Conservation (phyloP, 495 filamentous ascomycete species). For the Bombardia bombarda region DNA sequence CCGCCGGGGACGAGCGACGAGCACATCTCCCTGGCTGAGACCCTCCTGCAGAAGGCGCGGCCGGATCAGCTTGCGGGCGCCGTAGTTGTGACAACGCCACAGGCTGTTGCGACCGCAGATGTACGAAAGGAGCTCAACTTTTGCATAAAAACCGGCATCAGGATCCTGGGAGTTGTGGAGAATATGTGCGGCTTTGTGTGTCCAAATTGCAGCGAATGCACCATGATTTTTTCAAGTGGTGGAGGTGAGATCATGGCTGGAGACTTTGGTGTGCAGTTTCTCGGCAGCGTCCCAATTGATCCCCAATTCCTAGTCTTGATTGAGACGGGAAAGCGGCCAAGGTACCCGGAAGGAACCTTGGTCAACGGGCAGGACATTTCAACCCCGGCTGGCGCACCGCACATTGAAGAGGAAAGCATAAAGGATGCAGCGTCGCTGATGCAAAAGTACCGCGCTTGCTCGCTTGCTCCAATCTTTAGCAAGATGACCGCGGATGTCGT, state of each 20-base stretch:
- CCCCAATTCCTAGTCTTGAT: constrained; percentile 51
- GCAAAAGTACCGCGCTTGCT: constrained; percentile 71
- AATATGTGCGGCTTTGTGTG: constrained; percentile 98
- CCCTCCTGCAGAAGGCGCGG: constrained; percentile 56
- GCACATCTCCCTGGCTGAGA: constrained; percentile 90
- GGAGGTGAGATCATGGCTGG: constrained; percentile 85
- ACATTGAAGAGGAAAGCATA: constrained; percentile 3
- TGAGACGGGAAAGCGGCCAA: constrained; percentile 42
- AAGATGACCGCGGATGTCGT: constrained; percentile 40
- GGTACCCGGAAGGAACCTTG: constrained; percentile 40
- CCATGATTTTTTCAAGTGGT: constrained; percentile 83
- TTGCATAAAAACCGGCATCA: constrained; percentile 76
- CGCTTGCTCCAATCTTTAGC: constrained; percentile 65
- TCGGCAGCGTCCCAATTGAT: constrained; percentile 87
- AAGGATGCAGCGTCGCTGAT: constrained; percentile 55
- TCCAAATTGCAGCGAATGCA: constrained; percentile 88
- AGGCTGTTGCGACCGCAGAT: constrained; percentile 87
- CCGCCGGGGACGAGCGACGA: constrained; percentile 96
- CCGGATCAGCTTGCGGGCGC: constrained; percentile 64
- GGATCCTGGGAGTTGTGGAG: constrained; percentile 83
- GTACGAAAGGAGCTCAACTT: constrained; percentile 97
- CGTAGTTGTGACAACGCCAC: constrained; percentile 91
- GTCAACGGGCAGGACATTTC: constrained; percentile 41
- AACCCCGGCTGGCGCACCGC: constrained; percentile 6
- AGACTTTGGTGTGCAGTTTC: constrained; percentile 74